Evolutionary conservation across 148 eudicot species (phyloP), one percentile per base, ranked within the genome.

Genomic region (Arctostaphylos glauca): DNA sequence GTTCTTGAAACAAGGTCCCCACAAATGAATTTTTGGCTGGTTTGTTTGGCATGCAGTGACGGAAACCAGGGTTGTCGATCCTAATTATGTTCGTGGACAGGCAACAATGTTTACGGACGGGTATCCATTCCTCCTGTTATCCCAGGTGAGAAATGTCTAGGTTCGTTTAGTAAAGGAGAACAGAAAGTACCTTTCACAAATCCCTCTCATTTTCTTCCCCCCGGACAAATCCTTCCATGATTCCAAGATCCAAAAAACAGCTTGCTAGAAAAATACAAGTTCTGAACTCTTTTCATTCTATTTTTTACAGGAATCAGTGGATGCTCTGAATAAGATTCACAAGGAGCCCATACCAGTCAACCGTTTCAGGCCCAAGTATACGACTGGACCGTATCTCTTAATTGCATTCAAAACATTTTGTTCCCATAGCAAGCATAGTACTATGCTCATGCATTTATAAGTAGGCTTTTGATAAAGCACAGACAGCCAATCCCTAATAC

Each of bases 301-400:
- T 50, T 59, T 83, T 84, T 77, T 79, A 83, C 88, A 94, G 98
- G 92, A 83, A 71, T 95, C 98, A 58, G 56, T 95, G 83, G 84
- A 91, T 80, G 91, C 91, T 38, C 81, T 95, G 23, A 94, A 95
- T 89, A 85, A 81, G 85, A 84, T 83, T 70, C 92, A 94, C 56
- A 83, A 89, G 83, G 92, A 95, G 79, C 98, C 98, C 47, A 48
- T 95, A 81, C 83, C 93, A 16, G 84, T 95, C 72, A 88, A 91
- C 85, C 94, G 98, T 38, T 95, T 95, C 76, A 90, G 98, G 87
- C 94, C 98, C 86, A 96, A 96, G 98, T 96, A 90, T 75, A 6
- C 52, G 2, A 67, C 54, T 78, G 16, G 82, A 72, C 70, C 74
- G 79, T 41, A 18, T 77, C 80, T 81, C 13, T 77, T 73, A 3